phyloP scores from a whole-genome alignment of 306 rosid genomes.

The Arachis hypogaea region DNA sequence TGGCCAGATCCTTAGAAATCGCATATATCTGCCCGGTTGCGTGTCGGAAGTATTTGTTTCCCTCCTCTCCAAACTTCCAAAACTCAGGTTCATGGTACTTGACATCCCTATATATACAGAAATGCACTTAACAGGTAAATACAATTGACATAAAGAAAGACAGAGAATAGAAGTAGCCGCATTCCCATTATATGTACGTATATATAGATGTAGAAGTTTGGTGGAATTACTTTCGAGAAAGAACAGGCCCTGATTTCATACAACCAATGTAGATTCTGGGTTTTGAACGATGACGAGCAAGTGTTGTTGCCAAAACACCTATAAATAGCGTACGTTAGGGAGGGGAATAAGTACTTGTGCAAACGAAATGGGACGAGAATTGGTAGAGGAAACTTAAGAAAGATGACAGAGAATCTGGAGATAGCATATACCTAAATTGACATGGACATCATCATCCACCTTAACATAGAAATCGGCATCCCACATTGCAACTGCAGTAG shows the following conservation, averaged over 20 bases:
- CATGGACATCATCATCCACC: constrained; percentile 98
- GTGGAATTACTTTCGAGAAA: constrained; percentile 72
- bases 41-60: constrained; percentile 93
- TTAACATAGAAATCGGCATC: constrained; percentile 97
- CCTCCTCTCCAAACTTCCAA: constrained; percentile 99
- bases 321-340: constrained; percentile 28
- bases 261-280: constrained; percentile 97
- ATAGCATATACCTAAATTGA: constrained; percentile 76
- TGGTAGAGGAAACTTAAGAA: constrained; percentile 22
- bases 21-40: constrained; percentile 99
- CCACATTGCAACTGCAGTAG: constrained; percentile 87
- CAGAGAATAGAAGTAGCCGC: constrained; percentile 14
- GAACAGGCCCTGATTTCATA: constrained; percentile 99
- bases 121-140: constrained; percentile 9
- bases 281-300: constrained; percentile 82
- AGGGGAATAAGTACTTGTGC: constrained; percentile 3
- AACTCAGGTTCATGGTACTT: constrained; percentile 95
- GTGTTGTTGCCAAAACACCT: constrained; percentile 93
- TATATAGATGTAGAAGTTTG: not conserved
- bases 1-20: constrained; percentile 87
- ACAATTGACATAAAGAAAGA: not conserved
- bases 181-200: not conserved
- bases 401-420: constrained; percentile 25
- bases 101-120: constrained; percentile 63
- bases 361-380: constrained; percentile 15